Evolutionary conservation across 306 rosid genomes (phyloP).

Genomic region (Vicia sativa): DNA sequence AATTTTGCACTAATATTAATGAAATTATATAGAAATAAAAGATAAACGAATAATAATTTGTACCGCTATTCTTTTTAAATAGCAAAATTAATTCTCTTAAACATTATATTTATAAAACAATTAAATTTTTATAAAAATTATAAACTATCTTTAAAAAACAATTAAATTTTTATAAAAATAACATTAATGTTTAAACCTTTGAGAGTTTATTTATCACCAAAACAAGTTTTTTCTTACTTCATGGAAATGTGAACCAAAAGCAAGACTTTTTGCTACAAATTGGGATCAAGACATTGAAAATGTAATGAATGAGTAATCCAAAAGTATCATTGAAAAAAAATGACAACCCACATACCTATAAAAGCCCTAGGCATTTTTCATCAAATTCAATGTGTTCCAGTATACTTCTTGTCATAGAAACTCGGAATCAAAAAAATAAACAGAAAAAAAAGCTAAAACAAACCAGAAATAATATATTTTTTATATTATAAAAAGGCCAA

Average conservation of each 20-base stretch:
- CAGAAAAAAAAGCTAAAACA: conserved; percentile 35
- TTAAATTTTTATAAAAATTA: no score
- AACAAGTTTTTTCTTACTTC: neutral
- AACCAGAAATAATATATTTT: neutral
- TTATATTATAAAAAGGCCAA: neutral
- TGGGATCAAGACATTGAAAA: conserved; percentile 50
- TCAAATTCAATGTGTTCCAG: conserved; percentile 50
- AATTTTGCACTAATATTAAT: no score
- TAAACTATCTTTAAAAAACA: no score
- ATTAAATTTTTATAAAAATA: no score
- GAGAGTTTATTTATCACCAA: no score
- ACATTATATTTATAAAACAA: no score
- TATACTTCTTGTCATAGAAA: conserved; percentile 37
- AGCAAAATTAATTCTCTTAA: no score
- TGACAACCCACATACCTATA: conserved; percentile 34
- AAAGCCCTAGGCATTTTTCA: conserved; percentile 44
- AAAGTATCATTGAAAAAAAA: conserved; percentile 31
- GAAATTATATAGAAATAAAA: no score
- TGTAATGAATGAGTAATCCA: conserved; percentile 39
- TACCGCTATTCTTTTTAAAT: no score
- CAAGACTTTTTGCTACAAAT: conserved; percentile 44
- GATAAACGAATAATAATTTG: no score
- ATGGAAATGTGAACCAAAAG: conserved; percentile 42
- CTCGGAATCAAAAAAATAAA: conserved; percentile 35
- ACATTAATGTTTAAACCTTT: no score